Base-by-base conservation (phyloP, 2,329 filamentous ascomycete species). In the Aspergillus viridinutans region DNA sequence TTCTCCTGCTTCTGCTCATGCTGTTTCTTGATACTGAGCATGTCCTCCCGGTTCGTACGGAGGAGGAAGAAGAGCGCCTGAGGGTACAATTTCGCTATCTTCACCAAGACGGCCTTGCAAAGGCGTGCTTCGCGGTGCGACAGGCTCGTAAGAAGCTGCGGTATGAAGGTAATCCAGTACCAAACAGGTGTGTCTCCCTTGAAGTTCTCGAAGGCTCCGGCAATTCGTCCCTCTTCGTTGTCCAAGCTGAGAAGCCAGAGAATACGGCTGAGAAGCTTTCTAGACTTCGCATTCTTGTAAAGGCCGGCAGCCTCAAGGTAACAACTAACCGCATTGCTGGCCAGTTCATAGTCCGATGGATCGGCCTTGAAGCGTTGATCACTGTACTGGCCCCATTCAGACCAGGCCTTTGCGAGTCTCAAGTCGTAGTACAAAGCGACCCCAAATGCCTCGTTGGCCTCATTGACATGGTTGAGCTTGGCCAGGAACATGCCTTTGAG, bases 141-240 rank as follows among this genome's bases (percentile, higher is more conserved):
- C 52, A 99, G 81, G 53, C 93, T 94, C 47, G 91, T 93, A 32
- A 99, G 84, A 45, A 99, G 83, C 74, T 99, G 94, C 20, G 94
- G 94, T 61, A 99, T 97, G 72, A 96, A 99, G 0, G 93, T 97
- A 65, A 97, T 97, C 94, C 94, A 99, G 77, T 97, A 99, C 94
- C 94, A 99, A 12, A 96, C 91, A 0, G 92, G 92, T 2, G 92
- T 96, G 66, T 99, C 95, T 52, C 94, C 94, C 79, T 97, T 97
- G 78, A 94, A 99, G 65, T 93, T 90, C 63, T 96, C 91, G 64
- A 97, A 99, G 12, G 93, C 91, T 65, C 86, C 82, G 0, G 90
- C 89, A 58, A 99, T 87, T 40, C 84, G 88, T 12, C 90, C 90
- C 69, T 91, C 90, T 0, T 90, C 82, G 68, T 97, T 92, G 69